Conservation (phyloP, 495 filamentous ascomycete species). For the Rhizodiscina lignyota region DNA sequence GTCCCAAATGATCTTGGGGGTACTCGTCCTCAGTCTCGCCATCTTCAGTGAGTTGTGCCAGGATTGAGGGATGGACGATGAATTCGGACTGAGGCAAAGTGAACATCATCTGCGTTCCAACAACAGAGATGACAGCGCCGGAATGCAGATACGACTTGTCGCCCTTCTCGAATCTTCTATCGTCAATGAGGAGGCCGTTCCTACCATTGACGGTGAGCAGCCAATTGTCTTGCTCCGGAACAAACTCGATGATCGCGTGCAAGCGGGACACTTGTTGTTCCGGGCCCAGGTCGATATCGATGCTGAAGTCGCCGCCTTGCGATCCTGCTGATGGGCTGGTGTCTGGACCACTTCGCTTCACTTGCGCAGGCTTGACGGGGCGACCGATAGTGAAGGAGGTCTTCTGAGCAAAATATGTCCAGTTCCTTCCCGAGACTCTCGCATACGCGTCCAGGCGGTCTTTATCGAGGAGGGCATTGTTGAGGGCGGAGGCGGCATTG, state of each 20-base stretch:
- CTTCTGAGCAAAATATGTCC: slow-evolving; percentile 85
- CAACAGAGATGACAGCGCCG: slow-evolving; percentile 79
- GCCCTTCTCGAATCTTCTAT: slow-evolving; percentile 44
- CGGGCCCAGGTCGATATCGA: slow-evolving; percentile 87
- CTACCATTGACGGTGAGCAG: slow-evolving; percentile 72
- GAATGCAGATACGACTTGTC: slow-evolving; percentile 49
- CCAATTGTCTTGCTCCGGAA: slow-evolving; percentile 52
- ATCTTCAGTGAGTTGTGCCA: slow-evolving; percentile 1
- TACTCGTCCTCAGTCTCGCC: neutral
- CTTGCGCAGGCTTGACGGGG: slow-evolving; percentile 39
- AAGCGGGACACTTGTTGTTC: slow-evolving; percentile 80
- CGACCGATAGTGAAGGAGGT: slow-evolving; percentile 73
- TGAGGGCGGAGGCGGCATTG: slow-evolving; percentile 55
- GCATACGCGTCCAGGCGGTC: slow-evolving; percentile 71
- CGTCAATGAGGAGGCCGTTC: slow-evolving; percentile 76
- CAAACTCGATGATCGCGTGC: slow-evolving; percentile 75
- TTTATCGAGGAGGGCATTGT: slow-evolving; percentile 52
- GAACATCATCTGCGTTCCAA: slow-evolving; percentile 95
- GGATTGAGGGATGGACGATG: slow-evolving; percentile 20
- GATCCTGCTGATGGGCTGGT: slow-evolving; percentile 6
- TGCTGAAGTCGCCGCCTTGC: slow-evolving; percentile 27
- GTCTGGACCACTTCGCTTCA: slow-evolving; percentile 2
- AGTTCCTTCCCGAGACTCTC: slow-evolving; percentile 77
- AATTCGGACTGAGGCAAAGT: slow-evolving; percentile 40
- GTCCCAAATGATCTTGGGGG: neutral